Base-by-base conservation (phyloP, 345 rosid genomes). In the Salix dunnii region DNA sequence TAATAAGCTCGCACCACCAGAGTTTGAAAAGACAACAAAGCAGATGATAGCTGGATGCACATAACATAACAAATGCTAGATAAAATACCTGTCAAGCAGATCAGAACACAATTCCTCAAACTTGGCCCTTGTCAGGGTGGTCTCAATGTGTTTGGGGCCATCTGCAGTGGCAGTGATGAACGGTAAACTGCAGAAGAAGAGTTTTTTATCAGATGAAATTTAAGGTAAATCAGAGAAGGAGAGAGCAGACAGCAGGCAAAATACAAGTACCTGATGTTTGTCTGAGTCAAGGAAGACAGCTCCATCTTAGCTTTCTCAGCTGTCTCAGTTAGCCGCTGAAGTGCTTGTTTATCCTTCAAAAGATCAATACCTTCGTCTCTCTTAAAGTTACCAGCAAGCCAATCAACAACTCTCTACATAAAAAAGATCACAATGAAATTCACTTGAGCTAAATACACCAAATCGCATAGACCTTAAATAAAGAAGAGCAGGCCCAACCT, bases 291-390 rank as follows among this genome's bases (percentile, higher is more conserved):
- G 35, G 99, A 86, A 6, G 99, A 96, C 61, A 96, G 90, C 87
- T 96, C 98, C 90, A 96, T 96, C 79, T 96, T 96, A 67, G 99
- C 99, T 76, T 96, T 92, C 85, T 96, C 97, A 35, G 98, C 96
- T 46, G 97, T 88, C 83, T 96, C 99, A n/a, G 99, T 96, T 64
- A 93, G 77, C 76, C 99, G 86, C 84, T 96, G 99, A 77, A 96
- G 96, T 35, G 99, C 98, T 85, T 96, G 99, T 72, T 96, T 96
- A 85, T 96, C 99, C 85, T 93, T 96, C 81, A 96, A 72, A 79
- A 96, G 98, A 82, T 96, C 94, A 33, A 96, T 91, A 68, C 99
- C 99, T 80, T 96, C 99, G 84, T 95, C 88, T 36, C 84, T 90
- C 89, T 93, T 93, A 76, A 95, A 95, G 76, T 68, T 49, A 3